Evolutionary conservation across 257 asterid species (phyloP).

Genomic region (Leptodermis oblonga): DNA sequence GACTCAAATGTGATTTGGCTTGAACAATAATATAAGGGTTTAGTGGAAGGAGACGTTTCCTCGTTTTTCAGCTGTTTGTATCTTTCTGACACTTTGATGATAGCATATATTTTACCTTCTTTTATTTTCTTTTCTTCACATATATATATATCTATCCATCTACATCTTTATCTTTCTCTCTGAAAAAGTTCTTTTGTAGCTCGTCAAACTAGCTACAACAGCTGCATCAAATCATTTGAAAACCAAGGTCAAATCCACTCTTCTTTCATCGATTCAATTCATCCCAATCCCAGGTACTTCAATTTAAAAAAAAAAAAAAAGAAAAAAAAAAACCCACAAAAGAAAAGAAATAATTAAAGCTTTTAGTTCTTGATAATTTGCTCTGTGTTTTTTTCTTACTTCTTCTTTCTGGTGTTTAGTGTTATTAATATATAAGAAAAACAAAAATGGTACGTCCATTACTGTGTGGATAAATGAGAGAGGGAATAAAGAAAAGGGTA

Average conservation of each 20-base stretch:
- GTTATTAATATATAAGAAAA: slow-evolving; percentile 1
- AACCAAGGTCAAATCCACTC: slow-evolving; percentile 59
- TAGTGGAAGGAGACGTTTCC: slow-evolving; percentile 85
- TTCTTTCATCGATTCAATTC: slow-evolving; percentile 42
- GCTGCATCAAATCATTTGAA: slow-evolving; percentile 59
- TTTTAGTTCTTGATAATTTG: not conserved
- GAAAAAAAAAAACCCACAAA: not conserved
- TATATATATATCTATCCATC: slow-evolving; percentile 32
- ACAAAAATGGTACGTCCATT: slow-evolving; percentile 6
- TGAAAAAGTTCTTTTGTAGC: slow-evolving; percentile 42
- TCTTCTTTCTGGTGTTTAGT: not conserved
- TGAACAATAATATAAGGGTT: not conserved
- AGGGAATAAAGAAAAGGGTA: slow-evolving; percentile 47
- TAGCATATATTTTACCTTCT: slow-evolving; percentile 39
- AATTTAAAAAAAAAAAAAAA: not conserved
- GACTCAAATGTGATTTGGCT: no score
- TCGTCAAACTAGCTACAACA: slow-evolving; percentile 27
- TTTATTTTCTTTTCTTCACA: no score
- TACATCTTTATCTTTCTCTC: slow-evolving; percentile 36
- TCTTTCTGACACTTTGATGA: slow-evolving; percentile 71
- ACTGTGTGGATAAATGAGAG: slow-evolving; percentile 50
- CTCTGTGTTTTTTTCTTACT: not conserved
- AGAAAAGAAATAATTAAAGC: not conserved
- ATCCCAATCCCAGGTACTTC: slow-evolving; percentile 42
- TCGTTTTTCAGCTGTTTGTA: slow-evolving; percentile 70